These are phyloP conservation scores for Neophaeococcomyces mojaviensis DNA, from an alignment of 2,329 filamentous ascomycete genomes.

Conservation along the genomic window DNA sequence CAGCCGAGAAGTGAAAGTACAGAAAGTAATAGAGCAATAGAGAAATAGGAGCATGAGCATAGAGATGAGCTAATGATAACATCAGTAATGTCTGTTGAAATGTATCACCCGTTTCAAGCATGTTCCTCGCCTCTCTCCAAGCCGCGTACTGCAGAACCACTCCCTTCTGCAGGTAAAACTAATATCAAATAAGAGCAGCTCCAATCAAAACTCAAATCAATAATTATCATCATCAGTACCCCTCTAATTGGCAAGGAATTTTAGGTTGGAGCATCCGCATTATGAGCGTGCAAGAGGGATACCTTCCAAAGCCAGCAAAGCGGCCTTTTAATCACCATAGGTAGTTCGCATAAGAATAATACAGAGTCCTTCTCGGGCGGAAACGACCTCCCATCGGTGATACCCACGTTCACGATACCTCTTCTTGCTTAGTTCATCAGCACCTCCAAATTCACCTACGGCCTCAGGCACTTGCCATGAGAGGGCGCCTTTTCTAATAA, in stretches of 20 bases:
- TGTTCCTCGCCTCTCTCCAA: too few relatives aligned
- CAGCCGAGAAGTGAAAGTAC: too few relatives aligned
- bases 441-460: slow-evolving; percentile 43
- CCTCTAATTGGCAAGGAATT: slow-evolving; percentile 30
- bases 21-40: too few relatives aligned
- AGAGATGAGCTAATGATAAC: too few relatives aligned
- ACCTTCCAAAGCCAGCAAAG: slow-evolving; percentile 38
- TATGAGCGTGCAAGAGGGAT: background rate
- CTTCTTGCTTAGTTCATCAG: slow-evolving; percentile 41
- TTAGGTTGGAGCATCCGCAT: background rate
- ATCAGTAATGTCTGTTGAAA: too few relatives aligned
- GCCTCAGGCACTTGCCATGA: slow-evolving; percentile 39
- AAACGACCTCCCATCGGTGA: slow-evolving; percentile 37
- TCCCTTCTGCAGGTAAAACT: too few relatives aligned
- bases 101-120: too few relatives aligned
- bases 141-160: too few relatives aligned
- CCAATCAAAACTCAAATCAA: slow-evolving; percentile 36
- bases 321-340: slow-evolving; percentile 46
- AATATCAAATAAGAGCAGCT: too few relatives aligned
- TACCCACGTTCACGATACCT: slow-evolving; percentile 39
- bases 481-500: slow-evolving; percentile 44
- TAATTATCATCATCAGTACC: slow-evolving; percentile 40
- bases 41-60: too few relatives aligned
- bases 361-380: slow-evolving; percentile 34
- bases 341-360: slow-evolving; percentile 45